A percentile compares a stretch with the other conserved stretches of the same genome.
phyloP scores from a whole-genome alignment of 2,329 filamentous ascomycete species.

The Helicocarpus griseus region DNA sequence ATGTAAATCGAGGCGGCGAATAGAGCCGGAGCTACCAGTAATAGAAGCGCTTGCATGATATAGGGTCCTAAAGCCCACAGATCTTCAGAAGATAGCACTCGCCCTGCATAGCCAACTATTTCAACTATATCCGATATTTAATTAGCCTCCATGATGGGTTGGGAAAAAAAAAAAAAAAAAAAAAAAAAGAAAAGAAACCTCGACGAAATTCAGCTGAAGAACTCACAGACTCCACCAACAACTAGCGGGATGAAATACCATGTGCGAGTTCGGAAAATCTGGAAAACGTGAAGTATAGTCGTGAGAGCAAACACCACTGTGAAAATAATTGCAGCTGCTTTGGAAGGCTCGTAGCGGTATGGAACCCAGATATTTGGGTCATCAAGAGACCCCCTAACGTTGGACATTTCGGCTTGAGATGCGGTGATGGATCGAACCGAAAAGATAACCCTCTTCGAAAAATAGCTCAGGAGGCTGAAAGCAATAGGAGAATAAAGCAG shows the following conservation, averaged over 20 bases:
- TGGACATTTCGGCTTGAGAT: constrained; percentile 6
- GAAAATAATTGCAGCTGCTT: constrained; percentile 36
- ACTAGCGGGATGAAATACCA: constrained; percentile 22
- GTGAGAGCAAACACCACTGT: constrained; percentile 33
- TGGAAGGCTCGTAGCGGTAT: constrained; percentile 32
- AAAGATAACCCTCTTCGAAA: too few species aligned
- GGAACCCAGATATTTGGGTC: constrained; percentile 11
- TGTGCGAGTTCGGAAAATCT: constrained; percentile 25
- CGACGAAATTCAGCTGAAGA: background rate
- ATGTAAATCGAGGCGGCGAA: constrained; percentile 29
- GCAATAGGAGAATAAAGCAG: too few species aligned
- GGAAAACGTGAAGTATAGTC: constrained; percentile 30
- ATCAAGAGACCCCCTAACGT: background rate
- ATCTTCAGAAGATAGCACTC: too few species aligned
- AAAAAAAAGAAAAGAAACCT: background rate
- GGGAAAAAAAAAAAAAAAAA: too few species aligned
- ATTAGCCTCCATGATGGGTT: too few species aligned
- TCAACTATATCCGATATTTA: constrained; percentile 10
- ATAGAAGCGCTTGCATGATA: constrained; percentile 20
- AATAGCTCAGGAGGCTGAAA: too few species aligned
- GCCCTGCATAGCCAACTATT: constrained; percentile 10
- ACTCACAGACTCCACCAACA: constrained; percentile 22
- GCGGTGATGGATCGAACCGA: too few species aligned
- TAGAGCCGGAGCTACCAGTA: constrained; percentile 26
- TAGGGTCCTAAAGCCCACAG: constrained; percentile 14